Evolutionary conservation across 2,329 filamentous ascomycete genomes (phyloP).

Genomic region (Colletotrichum spinosum): DNA sequence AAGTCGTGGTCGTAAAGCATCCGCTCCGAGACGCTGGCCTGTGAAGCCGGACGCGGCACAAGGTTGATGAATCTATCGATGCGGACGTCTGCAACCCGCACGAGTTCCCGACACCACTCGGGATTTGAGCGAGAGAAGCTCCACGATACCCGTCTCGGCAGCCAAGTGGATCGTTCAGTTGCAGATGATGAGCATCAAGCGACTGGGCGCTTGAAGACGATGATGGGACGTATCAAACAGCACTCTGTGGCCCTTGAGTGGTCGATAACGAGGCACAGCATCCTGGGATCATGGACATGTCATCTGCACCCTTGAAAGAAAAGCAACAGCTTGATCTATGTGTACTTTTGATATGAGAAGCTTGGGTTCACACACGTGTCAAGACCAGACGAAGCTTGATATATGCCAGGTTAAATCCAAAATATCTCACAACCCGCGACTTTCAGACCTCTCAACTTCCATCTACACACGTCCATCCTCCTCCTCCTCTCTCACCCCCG

Average conservation of each 20-base stretch:
- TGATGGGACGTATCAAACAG: too few relatives aligned
- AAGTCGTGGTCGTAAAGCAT: constrained; percentile 5
- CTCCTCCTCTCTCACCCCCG: background rate
- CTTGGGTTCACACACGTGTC: too few relatives aligned
- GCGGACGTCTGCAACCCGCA: constrained; percentile 28
- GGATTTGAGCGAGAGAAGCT: background rate
- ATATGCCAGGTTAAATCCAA: too few relatives aligned
- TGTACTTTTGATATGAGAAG: too few relatives aligned
- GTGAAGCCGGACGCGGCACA: background rate
- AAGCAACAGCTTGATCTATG: too few relatives aligned
- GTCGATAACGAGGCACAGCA: too few relatives aligned
- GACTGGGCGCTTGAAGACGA: too few relatives aligned
- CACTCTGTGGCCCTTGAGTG: too few relatives aligned
- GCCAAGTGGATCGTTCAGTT: background rate
- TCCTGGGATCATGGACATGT: too few relatives aligned
- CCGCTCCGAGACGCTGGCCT: constrained; percentile 5
- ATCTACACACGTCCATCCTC: background rate
- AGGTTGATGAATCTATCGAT: constrained; percentile 3
- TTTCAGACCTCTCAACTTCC: background rate
- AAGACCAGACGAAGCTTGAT: too few relatives aligned
- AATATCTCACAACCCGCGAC: background rate
- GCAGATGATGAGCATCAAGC: background rate
- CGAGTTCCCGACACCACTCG: constrained; percentile 5
- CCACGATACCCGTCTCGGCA: background rate
- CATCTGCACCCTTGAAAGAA: too few relatives aligned